A percentile compares a stretch with the other conserved stretches of the same genome.
Evolutionary conservation across 2,329 filamentous ascomycete genomes (phyloP).

Genomic region (Aspergillus sp.): DNA sequence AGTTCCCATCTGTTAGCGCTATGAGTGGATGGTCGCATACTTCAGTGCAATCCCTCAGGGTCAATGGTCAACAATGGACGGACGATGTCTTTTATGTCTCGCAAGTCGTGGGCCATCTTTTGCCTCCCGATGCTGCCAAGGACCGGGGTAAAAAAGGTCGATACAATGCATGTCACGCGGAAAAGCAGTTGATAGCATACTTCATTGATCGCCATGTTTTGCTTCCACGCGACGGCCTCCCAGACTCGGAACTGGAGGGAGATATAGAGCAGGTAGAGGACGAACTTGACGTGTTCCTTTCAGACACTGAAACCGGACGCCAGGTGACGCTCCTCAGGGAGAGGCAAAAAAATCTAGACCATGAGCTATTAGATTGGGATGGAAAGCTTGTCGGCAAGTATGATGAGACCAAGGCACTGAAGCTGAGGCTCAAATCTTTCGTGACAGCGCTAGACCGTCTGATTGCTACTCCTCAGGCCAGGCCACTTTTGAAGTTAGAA

Average conservation of each 20-base stretch:
- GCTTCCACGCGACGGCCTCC: constrained; percentile 2
- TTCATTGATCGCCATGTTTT: constrained; percentile 17
- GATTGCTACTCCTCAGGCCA: background rate
- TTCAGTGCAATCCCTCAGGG: constrained; percentile 1
- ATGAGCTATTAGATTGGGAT: background rate
- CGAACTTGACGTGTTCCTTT: background rate
- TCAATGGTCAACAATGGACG: constrained; percentile 9
- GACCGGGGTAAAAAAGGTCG: background rate
- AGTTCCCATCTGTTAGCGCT: constrained; percentile 1
- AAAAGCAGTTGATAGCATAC: constrained; percentile 18
- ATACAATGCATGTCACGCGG: constrained; percentile 13
- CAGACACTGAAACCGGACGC: background rate
- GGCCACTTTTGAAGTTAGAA: background rate
- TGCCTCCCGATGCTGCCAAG: background rate
- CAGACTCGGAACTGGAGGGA: background rate
- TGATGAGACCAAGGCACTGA: background rate
- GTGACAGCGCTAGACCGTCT: background rate
- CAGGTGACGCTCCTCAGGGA: background rate
- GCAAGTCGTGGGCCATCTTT: background rate
- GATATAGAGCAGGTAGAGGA: background rate
- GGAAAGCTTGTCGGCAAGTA: background rate
- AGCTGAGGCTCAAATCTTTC: background rate
- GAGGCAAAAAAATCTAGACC: background rate
- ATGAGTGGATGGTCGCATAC: constrained; percentile 10
- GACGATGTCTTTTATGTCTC: constrained; percentile 9